Percentiles rank a stretch among this genome's conserved stretches.
phyloP scores from a whole-genome alignment of 1,284 basidiomycete species.

The Spongispora temasekensis region DNA sequence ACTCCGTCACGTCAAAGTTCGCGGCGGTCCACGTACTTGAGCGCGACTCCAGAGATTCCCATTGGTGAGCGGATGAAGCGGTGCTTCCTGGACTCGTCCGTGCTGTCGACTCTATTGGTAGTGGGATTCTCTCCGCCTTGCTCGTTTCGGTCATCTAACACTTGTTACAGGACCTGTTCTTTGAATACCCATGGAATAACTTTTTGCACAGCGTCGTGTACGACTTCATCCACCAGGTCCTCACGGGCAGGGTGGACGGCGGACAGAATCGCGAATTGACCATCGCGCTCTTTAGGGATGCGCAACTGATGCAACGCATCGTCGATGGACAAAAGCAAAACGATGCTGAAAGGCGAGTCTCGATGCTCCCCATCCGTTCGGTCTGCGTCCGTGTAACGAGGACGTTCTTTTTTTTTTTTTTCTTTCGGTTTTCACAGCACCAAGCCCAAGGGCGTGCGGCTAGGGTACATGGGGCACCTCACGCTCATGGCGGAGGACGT shows the following conservation, averaged over 20 bases:
- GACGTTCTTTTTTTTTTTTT: background rate
- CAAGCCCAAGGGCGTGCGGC: slow-evolving; percentile 70
- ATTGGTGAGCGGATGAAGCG: slow-evolving; percentile 81
- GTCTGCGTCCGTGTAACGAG: slow-evolving; percentile 10
- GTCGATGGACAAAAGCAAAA: slow-evolving; percentile 83
- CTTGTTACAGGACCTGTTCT: slow-evolving; percentile 79
- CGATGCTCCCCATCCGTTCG: slow-evolving; percentile 3
- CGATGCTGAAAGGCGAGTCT: slow-evolving; percentile 66
- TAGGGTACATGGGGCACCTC: slow-evolving; percentile 98
- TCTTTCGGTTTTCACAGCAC: slow-evolving; percentile 40
- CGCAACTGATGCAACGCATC: slow-evolving; percentile 76
- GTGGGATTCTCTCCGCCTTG: slow-evolving; percentile 24
- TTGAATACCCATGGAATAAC: slow-evolving; percentile 97
- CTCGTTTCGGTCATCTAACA: background rate
- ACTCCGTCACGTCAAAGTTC: slow-evolving; percentile 55
- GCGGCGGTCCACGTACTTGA: slow-evolving; percentile 43
- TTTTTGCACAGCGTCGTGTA: slow-evolving; percentile 98
- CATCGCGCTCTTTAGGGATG: slow-evolving; percentile 80
- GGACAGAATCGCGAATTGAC: slow-evolving; percentile 82
- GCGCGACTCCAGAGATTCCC: slow-evolving; percentile 35
- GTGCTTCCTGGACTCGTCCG: slow-evolving; percentile 68
- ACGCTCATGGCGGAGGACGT: slow-evolving; percentile 93
- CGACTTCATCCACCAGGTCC: slow-evolving; percentile 93
- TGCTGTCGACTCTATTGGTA: slow-evolving; percentile 77
- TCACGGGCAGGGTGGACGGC: slow-evolving; percentile 81